These are phyloP conservation scores for Zasmidium angulare DNA, from an alignment of 2,329 filamentous ascomycete species.

Conservation along the genomic window DNA sequence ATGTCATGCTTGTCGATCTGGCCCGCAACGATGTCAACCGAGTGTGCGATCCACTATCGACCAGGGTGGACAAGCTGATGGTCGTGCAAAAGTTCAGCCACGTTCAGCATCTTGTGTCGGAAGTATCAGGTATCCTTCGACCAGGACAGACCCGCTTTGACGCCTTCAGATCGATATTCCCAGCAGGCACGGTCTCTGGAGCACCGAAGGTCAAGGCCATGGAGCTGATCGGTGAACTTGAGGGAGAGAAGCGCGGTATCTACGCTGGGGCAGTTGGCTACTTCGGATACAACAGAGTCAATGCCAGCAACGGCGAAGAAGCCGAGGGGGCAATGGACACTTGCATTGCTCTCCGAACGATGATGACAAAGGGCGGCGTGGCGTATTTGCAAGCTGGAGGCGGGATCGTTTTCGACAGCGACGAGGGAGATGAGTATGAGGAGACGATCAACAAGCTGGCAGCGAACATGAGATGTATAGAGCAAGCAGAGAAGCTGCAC, in stretches of 20 bases:
- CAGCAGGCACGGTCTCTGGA: constrained; percentile 90
- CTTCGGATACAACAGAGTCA: constrained; percentile 76
- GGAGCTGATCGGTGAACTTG: constrained; percentile 93
- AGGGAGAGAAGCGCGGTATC: constrained; percentile 88
- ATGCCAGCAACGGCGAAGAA: constrained; percentile 54
- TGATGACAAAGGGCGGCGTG: constrained; percentile 87
- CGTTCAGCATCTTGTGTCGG: constrained; percentile 94
- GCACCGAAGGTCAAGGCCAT: constrained; percentile 96
- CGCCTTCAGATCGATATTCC: constrained; percentile 91
- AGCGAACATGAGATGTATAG: constrained; percentile 86
- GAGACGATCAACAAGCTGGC: constrained; percentile 97
- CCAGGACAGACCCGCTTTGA: constrained; percentile 86
- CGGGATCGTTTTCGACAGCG: constrained; percentile 92
- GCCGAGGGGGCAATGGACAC: constrained; percentile 90
- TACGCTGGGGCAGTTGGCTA: constrained; percentile 97
- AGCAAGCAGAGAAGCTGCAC: constrained; percentile 73
- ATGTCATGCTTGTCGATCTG: constrained; percentile 97
- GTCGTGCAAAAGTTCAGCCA: constrained; percentile 92
- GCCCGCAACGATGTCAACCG: constrained; percentile 96
- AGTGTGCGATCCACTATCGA: constrained; percentile 86
- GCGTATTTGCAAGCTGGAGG: constrained; percentile 88
- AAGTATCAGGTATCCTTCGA: constrained; percentile 88
- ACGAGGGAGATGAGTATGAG: constrained; percentile 86
- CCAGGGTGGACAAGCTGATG: constrained; percentile 91
- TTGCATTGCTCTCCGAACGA: constrained; percentile 79